Evolutionary conservation across 2,329 filamentous ascomycete genomes (phyloP), one percentile per base, ranked within the genome.

Genomic region (Alternaria hordeiaustralica): DNA sequence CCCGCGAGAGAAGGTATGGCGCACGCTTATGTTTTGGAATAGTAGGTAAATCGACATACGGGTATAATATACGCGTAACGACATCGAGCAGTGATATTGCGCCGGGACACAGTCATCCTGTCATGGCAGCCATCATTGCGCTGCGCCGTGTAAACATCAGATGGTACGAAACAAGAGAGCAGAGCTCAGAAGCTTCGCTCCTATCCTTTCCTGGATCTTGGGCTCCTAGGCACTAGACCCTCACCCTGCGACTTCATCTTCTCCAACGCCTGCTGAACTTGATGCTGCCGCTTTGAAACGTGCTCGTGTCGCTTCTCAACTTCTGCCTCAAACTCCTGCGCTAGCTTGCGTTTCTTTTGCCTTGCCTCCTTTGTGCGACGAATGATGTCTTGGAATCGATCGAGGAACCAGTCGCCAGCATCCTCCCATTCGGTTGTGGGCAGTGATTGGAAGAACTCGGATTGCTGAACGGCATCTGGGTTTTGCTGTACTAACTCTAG

Each of bases 331-430:
- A 88, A 88, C 3, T 80, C 75, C 30, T 79, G 77, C 4, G 86
- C 86, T 6, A 85, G 80, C 55, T 82, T 83, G 21, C 88, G 82
- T 72, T 88, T 86, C 44, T 84, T 82, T 63, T 83, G 82, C 44
- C 88, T 82, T 26, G 84, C 81, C 1, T 83, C 78, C 69, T 84
- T 88, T 69, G 88, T 84, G 51, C 83, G 82, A 18, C 78, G 75
- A 41, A 89, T 74, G 44, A 88, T 78, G 5, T 81, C 76, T 51
- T 80, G 80, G 69, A 90, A 89, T 54, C 83, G 82, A 2, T 85
- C 83, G 2, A 89, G 80, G 49, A 90, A 84, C 82, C 87, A 87
- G 61, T 88, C 86, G 3, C 88, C 88, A 21, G 87, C 86, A 49
- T 88, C 84, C 76, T 90, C 88, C 86, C 88, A 89, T 65, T 89